These are phyloP conservation scores for Sonneratia alba DNA, from an alignment of 345 rosid species.

Conservation along the genomic window DNA sequence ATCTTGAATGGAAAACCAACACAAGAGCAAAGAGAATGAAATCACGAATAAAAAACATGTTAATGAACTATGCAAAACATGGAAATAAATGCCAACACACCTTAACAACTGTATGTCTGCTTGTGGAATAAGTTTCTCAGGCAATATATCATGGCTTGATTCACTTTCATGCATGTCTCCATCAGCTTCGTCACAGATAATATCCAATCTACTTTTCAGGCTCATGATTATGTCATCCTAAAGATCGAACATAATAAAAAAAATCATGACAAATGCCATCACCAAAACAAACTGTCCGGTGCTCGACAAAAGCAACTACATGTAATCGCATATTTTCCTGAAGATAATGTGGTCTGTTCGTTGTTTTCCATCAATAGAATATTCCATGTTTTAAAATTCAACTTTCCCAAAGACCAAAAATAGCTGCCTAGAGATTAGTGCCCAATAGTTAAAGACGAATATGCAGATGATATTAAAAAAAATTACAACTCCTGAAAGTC, in stretches of 20 bases:
- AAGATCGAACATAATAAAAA: conserved; percentile 2
- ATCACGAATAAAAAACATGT: background rate
- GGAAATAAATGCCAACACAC: conserved; percentile 27
- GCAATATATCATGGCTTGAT: conserved; percentile 16
- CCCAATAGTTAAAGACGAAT: background rate
- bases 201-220: conserved; percentile 79
- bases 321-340: background rate
- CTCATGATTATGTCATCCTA: conserved; percentile 79
- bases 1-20: too few species aligned
- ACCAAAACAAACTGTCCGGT: background rate
- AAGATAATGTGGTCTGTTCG: background rate
- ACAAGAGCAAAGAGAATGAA: background rate
- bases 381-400: background rate
- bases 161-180: conserved; percentile 30
- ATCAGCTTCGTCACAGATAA: conserved; percentile 71
- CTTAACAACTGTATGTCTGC: conserved; percentile 34
- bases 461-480: background rate
- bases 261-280: conserved; percentile 1
- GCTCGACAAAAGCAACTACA: background rate
- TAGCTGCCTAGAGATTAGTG: background rate
- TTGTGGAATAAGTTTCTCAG: conserved; percentile 31
- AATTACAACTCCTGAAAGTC: background rate
- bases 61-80: background rate
- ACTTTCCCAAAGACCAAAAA: background rate
- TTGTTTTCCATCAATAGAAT: background rate